Conservation (phyloP, 2,329 filamentous ascomycete species). For the Samsoniella hepiali region DNA sequence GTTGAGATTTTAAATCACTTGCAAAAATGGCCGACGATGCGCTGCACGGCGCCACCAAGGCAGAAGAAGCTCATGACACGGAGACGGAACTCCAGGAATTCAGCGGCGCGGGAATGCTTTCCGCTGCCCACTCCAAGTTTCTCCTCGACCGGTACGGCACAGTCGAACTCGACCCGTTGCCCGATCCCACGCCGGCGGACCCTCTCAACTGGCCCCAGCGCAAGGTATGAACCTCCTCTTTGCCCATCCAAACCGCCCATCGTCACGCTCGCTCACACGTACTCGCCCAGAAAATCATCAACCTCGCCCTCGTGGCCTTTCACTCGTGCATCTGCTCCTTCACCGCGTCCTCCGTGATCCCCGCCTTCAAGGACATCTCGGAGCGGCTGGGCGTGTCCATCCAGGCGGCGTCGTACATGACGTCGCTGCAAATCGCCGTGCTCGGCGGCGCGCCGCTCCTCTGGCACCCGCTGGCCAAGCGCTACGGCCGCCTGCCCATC, state of each 20-base stretch:
- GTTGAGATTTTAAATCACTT: not conserved
- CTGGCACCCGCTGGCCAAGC: not conserved
- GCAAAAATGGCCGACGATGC: not conserved
- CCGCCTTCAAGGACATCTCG: conserved; percentile 7
- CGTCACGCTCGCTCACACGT: not conserved
- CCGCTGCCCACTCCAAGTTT: not conserved
- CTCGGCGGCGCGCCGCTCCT: not conserved
- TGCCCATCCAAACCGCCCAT: not conserved
- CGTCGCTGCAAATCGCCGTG: conserved; percentile 8
- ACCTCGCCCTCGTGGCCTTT: not conserved
- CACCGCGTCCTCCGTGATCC: conserved; percentile 8
- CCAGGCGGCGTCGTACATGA: conserved; percentile 10
- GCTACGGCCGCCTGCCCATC: conserved; percentile 8
- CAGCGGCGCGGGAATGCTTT: not conserved
- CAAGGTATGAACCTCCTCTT: not conserved
- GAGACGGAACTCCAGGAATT: not conserved
- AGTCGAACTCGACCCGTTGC: not conserved
- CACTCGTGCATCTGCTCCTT: conserved; percentile 12
- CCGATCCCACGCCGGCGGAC: conserved; percentile 10
- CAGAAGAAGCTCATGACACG: not conserved
- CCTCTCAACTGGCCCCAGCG: conserved; percentile 11
- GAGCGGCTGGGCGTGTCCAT: not conserved
- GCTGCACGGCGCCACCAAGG: not conserved
- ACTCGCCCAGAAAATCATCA: conserved; percentile 6
- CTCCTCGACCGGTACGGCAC: conserved; percentile 5